Base-by-base conservation (phyloP, 331 rosid genomes). In the Pyracantha coccinea region DNA sequence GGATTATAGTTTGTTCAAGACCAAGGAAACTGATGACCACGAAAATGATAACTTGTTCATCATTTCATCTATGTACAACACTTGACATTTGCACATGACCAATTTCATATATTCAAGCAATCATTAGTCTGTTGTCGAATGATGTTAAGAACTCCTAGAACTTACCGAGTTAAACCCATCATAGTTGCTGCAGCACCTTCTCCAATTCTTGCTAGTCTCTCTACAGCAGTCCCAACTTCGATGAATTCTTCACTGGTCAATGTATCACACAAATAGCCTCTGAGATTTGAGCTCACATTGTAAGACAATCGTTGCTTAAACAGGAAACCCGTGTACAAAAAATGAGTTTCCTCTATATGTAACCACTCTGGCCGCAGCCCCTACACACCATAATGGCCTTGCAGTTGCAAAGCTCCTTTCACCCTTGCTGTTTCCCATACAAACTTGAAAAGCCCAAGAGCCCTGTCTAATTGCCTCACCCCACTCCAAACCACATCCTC, bases 331-430 rank as follows among this genome's bases (percentile, higher is more conserved):
- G 62, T 88, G 97, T 64, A 90, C 28, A 17, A 89, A 84, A 82
- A 84, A 87, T 12, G 23, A 68, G 78, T 86, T 91, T 71, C 91
- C 95, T 82, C 88, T 87, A 64, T 91, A 94, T 72, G 45, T 71
- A 54, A 94, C 85, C 64, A 69, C 66, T 79, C 89, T 91, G 50
- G 41, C 67, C 58, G 83, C 85, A 70, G 87, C 92, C 73, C 91
- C 93, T 63, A 90, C 95, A 71, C 89, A 86, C 90, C 94, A 94
- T 66, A 94, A 90, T 91, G 96, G 58, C 99, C 96, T 85, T 92
- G 92, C 77, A 91, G 79, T 33, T 87, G 86, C 83, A 94, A 79
- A 57, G 55, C 71, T 17, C 89, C 99, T 77, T 86, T 87, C 90
- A 86, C 81, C 54, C 82, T 88, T 21, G 96, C 89, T 14, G 84